Evolutionary conservation across 1,139 yeast species (phyloP).

Genomic region (Blastobotrys arbuscula): DNA sequence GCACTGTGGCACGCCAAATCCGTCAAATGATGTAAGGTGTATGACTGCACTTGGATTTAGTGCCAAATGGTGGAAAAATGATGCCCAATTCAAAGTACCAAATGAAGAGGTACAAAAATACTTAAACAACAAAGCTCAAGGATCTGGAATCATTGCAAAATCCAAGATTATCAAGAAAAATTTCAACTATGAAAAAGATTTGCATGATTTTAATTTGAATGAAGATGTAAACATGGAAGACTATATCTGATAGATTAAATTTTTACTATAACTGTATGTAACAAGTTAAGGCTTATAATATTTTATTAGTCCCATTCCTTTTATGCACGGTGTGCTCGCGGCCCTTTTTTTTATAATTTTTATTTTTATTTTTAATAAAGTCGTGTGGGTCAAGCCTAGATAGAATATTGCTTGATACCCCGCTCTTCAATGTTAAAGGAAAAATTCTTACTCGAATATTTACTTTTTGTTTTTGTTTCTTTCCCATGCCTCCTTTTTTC

Average conservation of each 20-base stretch:
- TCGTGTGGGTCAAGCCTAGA: too few relatives aligned
- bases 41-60: slow-evolving; percentile 16
- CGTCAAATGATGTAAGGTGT: slow-evolving; percentile 14
- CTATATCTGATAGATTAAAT: not conserved
- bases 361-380: too few relatives aligned
- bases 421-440: too few relatives aligned
- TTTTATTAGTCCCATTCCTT: too few relatives aligned
- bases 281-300: too few relatives aligned
- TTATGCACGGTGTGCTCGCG: too few relatives aligned
- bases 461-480: too few relatives aligned
- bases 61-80: slow-evolving; percentile 16
- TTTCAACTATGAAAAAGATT: slow-evolving; percentile 15
- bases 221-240: slow-evolving; percentile 3
- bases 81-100: slow-evolving; percentile 18
- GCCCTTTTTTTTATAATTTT: too few relatives aligned
- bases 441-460: too few relatives aligned
- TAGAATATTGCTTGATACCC: too few relatives aligned
- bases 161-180: slow-evolving; percentile 13
- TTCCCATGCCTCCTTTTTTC: too few relatives aligned
- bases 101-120: slow-evolving; percentile 7
- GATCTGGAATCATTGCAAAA: slow-evolving; percentile 13
- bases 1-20: slow-evolving; percentile 19
- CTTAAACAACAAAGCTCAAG: slow-evolving; percentile 9
- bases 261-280: too few relatives aligned
- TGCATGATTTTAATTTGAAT: slow-evolving; percentile 16